These are phyloP conservation scores for Nitzschia sp. DNA, from an alignment of 108 stramenopile species.

Conservation along the genomic window DNA sequence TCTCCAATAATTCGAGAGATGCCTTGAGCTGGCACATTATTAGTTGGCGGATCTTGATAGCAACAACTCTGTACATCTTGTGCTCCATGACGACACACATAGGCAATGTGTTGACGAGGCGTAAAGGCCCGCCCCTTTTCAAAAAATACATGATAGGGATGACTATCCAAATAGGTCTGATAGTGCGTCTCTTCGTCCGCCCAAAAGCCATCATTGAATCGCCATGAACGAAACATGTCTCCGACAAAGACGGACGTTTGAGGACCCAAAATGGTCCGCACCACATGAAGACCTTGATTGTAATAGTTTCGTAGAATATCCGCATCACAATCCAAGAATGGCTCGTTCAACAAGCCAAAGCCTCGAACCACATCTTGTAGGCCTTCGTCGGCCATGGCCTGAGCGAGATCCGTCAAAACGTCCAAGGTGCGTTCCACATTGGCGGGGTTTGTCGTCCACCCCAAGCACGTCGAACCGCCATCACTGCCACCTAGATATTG, in stretches of 20 bases:
- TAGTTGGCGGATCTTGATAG: constrained; percentile 43
- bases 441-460: constrained; percentile 37
- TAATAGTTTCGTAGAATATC: constrained; percentile 51
- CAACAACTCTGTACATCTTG: constrained; percentile 47
- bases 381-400: constrained; percentile 40
- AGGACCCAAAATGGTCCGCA: constrained; percentile 44
- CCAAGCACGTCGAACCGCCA: constrained; percentile 34
- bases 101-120: constrained; percentile 74
- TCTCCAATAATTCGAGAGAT: constrained; percentile 66
- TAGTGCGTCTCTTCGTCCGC: constrained; percentile 28
- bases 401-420: constrained; percentile 47
- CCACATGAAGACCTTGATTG: constrained; percentile 41
- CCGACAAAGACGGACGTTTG: constrained; percentile 51
- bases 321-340: constrained; percentile 48
- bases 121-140: constrained; percentile 53
- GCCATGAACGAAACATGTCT: constrained; percentile 52
- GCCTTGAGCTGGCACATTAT: constrained; percentile 32
- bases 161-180: constrained; percentile 63
- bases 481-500: constrained; percentile 23
- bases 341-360: constrained; percentile 82
- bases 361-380: constrained; percentile 67
- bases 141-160: constrained; percentile 73
- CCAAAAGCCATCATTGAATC: constrained; percentile 66
- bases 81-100: constrained; percentile 46
- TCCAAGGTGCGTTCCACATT: constrained; percentile 59